phyloP scores from a whole-genome alignment of 176 grass and related monocot species.

The Juncus inflexus region DNA sequence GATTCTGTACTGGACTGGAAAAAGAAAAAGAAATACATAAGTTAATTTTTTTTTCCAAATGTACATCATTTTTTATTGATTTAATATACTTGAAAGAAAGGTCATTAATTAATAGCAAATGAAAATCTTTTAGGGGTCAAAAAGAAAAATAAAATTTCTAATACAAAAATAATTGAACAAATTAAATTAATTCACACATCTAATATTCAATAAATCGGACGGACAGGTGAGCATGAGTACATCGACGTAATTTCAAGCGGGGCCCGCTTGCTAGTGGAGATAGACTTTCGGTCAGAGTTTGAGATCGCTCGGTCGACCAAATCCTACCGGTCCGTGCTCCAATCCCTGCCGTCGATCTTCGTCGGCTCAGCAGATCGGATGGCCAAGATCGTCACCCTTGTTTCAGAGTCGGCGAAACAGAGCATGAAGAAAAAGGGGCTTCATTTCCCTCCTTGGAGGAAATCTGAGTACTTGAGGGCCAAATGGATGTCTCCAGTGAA shows the following conservation, averaged over 20 bases:
- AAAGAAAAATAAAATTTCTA: too few relatives aligned
- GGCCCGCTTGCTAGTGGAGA: conserved; percentile 59
- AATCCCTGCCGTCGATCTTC: conserved; percentile 62
- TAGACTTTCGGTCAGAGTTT: conserved; percentile 85
- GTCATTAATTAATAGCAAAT: too few relatives aligned
- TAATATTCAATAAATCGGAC: neutral
- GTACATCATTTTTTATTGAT: too few relatives aligned
- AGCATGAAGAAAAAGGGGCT: conserved; percentile 91
- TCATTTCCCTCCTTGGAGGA: conserved; percentile 54
- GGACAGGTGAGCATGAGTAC: conserved; percentile 77
- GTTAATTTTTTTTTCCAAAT: too few relatives aligned
- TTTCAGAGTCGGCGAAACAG: conserved; percentile 58
- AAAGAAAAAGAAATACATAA: too few relatives aligned
- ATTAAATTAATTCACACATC: too few relatives aligned
- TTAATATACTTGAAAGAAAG: too few relatives aligned
- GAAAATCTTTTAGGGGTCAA: too few relatives aligned
- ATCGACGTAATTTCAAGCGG: conserved; percentile 49
- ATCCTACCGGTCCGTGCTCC: conserved; percentile 69
- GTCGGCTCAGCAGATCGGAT: conserved; percentile 63
- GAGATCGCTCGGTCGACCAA: conserved; percentile 80
- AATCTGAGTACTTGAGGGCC: conserved; percentile 39
- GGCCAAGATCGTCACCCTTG: conserved; percentile 56
- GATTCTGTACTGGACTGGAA: too few relatives aligned
- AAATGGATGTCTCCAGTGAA: conserved; percentile 46
- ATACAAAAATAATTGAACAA: too few relatives aligned